Conservation (phyloP, 2,329 filamentous ascomycete species). For the Emmonsiellopsis sp. region DNA sequence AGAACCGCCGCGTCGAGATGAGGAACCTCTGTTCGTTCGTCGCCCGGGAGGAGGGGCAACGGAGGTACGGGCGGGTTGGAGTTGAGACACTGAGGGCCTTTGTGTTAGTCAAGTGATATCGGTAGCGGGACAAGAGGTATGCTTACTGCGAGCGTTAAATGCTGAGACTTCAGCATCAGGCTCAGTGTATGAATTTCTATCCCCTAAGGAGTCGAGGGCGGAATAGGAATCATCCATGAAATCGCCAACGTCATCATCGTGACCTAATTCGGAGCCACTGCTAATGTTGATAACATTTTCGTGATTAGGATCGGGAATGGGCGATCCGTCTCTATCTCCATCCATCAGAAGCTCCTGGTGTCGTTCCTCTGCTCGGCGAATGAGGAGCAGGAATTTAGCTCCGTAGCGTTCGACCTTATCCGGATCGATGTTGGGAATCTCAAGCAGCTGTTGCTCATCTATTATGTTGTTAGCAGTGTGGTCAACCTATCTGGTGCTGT, state of each 20-base stretch:
- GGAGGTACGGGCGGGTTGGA: constrained; percentile 10
- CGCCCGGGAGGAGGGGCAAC: not conserved
- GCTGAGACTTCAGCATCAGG: constrained; percentile 9
- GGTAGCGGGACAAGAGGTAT: not conserved
- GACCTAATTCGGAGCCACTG: constrained; percentile 30
- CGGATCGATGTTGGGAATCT: constrained; percentile 34
- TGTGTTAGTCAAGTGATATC: not conserved
- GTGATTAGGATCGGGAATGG: constrained; percentile 37
- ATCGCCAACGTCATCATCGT: constrained; percentile 10
- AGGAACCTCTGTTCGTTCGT: not conserved
- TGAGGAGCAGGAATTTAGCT: constrained; percentile 32
- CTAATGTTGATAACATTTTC: constrained; percentile 37
- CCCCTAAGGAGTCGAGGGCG: not conserved
- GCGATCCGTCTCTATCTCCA: constrained; percentile 38
- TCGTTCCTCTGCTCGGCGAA: constrained; percentile 30
- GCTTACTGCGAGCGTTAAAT: constrained; percentile 16
- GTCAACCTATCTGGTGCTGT: not conserved
- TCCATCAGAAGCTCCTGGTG: constrained; percentile 38
- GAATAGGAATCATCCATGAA: not conserved
- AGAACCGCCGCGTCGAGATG: constrained; percentile 1
- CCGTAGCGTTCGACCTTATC: constrained; percentile 39
- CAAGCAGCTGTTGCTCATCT: constrained; percentile 32
- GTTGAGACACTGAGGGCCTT: constrained; percentile 10
- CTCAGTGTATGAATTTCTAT: constrained; percentile 18
- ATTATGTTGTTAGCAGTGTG: constrained; percentile 9